Conservation (phyloP, 805 yeast genomes). For the Maudiozyma saulgeensis region DNA sequence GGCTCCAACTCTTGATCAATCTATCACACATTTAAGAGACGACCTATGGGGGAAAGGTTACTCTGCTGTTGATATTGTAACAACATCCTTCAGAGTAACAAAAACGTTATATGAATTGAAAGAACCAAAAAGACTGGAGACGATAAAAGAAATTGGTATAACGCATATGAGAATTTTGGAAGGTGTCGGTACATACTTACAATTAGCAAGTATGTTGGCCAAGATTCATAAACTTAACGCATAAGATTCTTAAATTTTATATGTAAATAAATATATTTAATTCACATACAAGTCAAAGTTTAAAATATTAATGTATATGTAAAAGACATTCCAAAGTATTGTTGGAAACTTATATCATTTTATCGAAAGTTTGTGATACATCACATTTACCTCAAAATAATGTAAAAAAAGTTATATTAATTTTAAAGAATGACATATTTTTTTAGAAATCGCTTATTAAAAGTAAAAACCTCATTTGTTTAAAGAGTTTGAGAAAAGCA, state of each 20-base stretch:
- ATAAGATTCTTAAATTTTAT: neutral
- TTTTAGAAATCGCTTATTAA: too few species aligned
- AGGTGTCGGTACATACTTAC: conserved; percentile 84
- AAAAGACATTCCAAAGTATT: too few species aligned
- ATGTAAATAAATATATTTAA: neutral
- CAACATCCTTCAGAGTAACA: conserved; percentile 81
- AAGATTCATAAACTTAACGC: conserved; percentile 30
- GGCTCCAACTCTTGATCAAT: conserved; percentile 48
- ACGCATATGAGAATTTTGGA: conserved; percentile 88
- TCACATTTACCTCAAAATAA: neutral
- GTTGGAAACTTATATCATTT: too few species aligned
- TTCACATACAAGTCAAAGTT: neutral
- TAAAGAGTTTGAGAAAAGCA: neutral
- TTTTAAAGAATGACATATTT: too few species aligned
- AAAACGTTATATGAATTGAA: conserved; percentile 60
- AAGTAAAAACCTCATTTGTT: too few species aligned
- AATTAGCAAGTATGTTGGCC: conserved; percentile 74
- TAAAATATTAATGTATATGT: too few species aligned
- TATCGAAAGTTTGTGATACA: too few species aligned
- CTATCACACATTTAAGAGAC: conserved; percentile 49
- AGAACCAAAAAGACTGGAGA: conserved; percentile 63
- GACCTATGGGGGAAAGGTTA: conserved; percentile 84
- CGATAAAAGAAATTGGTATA: conserved; percentile 79
- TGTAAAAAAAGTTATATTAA: neutral
- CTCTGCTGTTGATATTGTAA: conserved; percentile 84